phyloP scores from a whole-genome alignment of 176 grass and related monocot genomes.

The Carex parvula region DNA sequence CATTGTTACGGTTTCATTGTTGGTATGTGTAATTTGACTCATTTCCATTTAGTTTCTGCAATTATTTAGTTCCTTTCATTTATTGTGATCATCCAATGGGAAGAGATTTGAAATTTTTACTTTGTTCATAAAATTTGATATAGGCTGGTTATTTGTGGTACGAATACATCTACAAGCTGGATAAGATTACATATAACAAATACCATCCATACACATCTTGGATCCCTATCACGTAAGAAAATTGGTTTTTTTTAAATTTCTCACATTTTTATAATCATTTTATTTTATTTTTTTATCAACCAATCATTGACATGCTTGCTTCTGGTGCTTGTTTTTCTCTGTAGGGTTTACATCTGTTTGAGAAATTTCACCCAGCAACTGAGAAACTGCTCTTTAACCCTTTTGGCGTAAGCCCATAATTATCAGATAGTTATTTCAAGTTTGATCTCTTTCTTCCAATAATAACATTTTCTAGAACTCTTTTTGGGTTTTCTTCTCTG shows the following conservation, averaged over 20 bases:
- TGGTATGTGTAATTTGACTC: slow-evolving; percentile 26
- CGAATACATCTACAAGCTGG: slow-evolving; percentile 71
- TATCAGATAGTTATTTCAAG: slow-evolving; percentile 8
- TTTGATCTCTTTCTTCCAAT: background rate
- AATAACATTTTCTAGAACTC: slow-evolving; percentile 6
- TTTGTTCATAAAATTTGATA: slow-evolving; percentile 24
- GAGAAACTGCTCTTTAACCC: slow-evolving; percentile 52
- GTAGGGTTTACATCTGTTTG: slow-evolving; percentile 58
- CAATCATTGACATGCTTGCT: slow-evolving; percentile 3
- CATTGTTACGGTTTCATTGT: slow-evolving; percentile 39
- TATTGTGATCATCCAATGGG: background rate
- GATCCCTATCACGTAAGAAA: slow-evolving; percentile 68
- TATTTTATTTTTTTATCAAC: background rate
- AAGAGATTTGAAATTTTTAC: background rate
- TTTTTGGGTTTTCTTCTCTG: background rate
- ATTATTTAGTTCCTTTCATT: slow-evolving; percentile 1
- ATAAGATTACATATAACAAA: slow-evolving; percentile 70
- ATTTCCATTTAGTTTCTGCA: background rate
- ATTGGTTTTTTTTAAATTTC: background rate
- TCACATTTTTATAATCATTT: background rate
- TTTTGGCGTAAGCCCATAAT: slow-evolving; percentile 49
- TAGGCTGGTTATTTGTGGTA: slow-evolving; percentile 63
- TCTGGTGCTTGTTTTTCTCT: slow-evolving; percentile 7
- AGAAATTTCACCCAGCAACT: slow-evolving; percentile 63
- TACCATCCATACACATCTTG: slow-evolving; percentile 66